A percentile compares a stretch with the other conserved stretches of the same genome.
Evolutionary conservation across 2,329 filamentous ascomycete genomes (phyloP).

Genomic region (Colletotrichum gigasporum): DNA sequence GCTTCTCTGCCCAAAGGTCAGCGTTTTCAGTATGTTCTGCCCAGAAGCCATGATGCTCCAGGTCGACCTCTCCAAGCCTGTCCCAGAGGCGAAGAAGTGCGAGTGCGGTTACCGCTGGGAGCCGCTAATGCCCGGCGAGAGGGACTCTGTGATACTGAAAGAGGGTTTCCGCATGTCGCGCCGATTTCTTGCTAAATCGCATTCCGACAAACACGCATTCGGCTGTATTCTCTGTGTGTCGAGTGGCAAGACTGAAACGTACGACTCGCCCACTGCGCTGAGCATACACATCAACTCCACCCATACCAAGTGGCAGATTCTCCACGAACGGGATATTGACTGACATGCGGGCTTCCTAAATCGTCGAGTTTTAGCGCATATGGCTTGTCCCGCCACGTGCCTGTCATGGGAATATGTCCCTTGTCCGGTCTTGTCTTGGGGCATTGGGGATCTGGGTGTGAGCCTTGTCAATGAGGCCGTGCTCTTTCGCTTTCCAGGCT

Average conservation of each 20-base stretch:
- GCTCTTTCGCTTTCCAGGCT: no score
- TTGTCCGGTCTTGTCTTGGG: no score
- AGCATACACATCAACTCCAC: slow-evolving; percentile 46
- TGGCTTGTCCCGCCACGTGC: no score
- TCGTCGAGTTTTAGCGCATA: no score
- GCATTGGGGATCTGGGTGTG: no score
- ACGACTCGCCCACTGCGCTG: slow-evolving; percentile 41
- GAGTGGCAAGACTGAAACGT: slow-evolving; percentile 45
- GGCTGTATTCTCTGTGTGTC: slow-evolving; percentile 52
- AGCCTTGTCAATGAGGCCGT: no score
- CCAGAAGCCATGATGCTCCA: slow-evolving; percentile 50
- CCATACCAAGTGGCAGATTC: slow-evolving; percentile 54
- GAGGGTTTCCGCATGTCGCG: slow-evolving; percentile 50
- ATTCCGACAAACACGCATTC: slow-evolving; percentile 43
- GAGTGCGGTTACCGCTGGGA: slow-evolving; percentile 48
- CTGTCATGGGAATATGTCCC: no score
- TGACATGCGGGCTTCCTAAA: no score
- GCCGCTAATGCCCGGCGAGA: slow-evolving; percentile 18
- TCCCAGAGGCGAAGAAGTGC: slow-evolving; percentile 40
- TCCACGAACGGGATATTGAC: slow-evolving; percentile 43
- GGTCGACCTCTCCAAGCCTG: slow-evolving; percentile 42
- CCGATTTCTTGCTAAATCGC: slow-evolving; percentile 52
- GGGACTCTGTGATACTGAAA: slow-evolving; percentile 40
- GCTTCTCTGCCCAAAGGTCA: slow-evolving; percentile 42
- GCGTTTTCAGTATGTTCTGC: slow-evolving; percentile 52